Conservation (phyloP, 2,329 filamentous ascomycete species). For the Aspergillus novofumigatus region DNA sequence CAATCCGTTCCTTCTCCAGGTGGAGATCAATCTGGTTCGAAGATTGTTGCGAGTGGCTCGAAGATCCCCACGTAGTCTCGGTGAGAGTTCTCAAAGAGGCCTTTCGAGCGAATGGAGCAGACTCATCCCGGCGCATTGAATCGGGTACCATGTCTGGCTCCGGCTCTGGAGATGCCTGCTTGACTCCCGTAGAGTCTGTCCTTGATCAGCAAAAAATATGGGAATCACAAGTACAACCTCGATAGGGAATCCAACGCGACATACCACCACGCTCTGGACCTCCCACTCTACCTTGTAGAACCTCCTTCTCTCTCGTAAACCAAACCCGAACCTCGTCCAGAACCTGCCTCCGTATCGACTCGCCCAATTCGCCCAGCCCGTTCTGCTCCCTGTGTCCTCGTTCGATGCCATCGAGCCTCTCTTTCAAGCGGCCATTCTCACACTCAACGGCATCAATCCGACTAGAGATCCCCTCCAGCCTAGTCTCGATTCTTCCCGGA, state of each 20-base stretch:
- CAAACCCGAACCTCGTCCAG: background rate
- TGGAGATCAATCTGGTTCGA: background rate
- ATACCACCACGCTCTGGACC: background rate
- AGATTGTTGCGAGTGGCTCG: background rate
- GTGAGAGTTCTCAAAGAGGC: constrained; percentile 2
- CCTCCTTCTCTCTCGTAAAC: background rate
- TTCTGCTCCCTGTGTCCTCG: background rate
- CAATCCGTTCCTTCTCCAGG: background rate
- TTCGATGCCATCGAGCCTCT: background rate
- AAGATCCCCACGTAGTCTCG: constrained; percentile 12
- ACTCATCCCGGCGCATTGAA: constrained; percentile 7
- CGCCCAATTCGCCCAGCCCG: background rate
- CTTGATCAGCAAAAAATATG: background rate
- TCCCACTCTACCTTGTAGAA: background rate
- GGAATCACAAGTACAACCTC: no score
- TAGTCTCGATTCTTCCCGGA: background rate
- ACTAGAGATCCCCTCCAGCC: background rate
- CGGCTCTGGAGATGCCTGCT: background rate
- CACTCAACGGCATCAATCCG: background rate
- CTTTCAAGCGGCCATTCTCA: background rate
- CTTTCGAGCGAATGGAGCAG: background rate
- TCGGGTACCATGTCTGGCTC: constrained; percentile 12
- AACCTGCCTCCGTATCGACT: background rate
- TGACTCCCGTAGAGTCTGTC: background rate
- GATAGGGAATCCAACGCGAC: no score